phyloP scores from a whole-genome alignment of 106 monocot species.

The Dendrobium chrysotoxum region DNA sequence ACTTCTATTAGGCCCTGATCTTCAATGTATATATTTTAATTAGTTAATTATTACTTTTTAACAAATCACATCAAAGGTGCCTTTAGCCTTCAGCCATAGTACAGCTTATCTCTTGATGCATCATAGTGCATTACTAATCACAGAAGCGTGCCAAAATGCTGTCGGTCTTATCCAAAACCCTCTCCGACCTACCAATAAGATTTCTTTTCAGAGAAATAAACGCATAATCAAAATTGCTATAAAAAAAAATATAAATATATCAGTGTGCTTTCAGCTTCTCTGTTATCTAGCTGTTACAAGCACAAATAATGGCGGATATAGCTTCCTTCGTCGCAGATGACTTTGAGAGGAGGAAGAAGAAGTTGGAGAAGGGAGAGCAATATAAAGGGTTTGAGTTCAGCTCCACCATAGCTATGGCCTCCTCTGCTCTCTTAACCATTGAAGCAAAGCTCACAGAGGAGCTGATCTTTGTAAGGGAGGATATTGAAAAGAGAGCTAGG shows the following conservation, averaged over 20 bases:
- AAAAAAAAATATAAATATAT: neutral
- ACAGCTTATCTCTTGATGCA: too few relatives aligned
- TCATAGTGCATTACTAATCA: too few relatives aligned
- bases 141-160: too few relatives aligned
- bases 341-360: slow-evolving; percentile 37
- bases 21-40: too few relatives aligned
- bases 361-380: slow-evolving; percentile 5
- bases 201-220: neutral
- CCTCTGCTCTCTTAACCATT: neutral
- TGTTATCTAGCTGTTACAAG: neutral
- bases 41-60: too few relatives aligned
- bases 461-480: neutral
- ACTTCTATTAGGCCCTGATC: too few relatives aligned
- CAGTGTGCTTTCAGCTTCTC: too few relatives aligned
- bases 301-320: slow-evolving; percentile 33
- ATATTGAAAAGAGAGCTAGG: neutral
- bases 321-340: slow-evolving; percentile 48
- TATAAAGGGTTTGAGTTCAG: neutral
- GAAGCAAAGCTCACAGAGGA: slow-evolving; percentile 4
- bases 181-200: neutral
- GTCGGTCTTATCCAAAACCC: neutral
- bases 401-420: neutral
- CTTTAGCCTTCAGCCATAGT: too few relatives aligned
- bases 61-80: too few relatives aligned
- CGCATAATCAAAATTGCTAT: neutral